Conservation (phyloP, 768 basidiomycete species). For the Xanthoconium stramineum region DNA sequence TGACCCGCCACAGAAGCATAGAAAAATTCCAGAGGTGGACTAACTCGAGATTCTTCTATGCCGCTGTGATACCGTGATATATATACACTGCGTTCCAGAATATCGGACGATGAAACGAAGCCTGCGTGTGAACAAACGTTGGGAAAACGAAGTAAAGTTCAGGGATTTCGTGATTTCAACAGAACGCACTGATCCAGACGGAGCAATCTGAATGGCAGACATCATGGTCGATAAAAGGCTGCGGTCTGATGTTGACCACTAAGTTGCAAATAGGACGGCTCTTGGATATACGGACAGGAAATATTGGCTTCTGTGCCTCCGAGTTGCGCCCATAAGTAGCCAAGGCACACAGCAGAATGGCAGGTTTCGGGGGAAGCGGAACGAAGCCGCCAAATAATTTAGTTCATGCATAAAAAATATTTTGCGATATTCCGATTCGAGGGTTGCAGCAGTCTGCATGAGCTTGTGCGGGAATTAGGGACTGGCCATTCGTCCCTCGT, state of each 20-base stretch:
- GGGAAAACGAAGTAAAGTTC: conserved; percentile 14
- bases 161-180: conserved; percentile 13
- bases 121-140: conserved; percentile 18
- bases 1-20: conserved; percentile 27
- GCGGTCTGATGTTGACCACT: neutral
- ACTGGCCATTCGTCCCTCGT: conserved; percentile 2
- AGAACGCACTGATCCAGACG: conserved; percentile 1
- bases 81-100: conserved; percentile 12
- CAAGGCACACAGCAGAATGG: neutral
- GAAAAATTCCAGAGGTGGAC: conserved; percentile 21
- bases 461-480: conserved; percentile 21
- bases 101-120: conserved; percentile 10
- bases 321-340: conserved; percentile 1
- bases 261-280: neutral
- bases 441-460: conserved; percentile 5
- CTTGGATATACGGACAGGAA: neutral
- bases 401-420: conserved; percentile 10
- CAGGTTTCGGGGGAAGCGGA: neutral
- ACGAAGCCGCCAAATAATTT: conserved; percentile 11
- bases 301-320: conserved; percentile 2
- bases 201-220: neutral
- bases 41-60: conserved; percentile 18
- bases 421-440: conserved; percentile 3
- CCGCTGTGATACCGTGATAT: conserved; percentile 17
- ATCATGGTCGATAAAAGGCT: neutral